A percentile compares a stretch with the other conserved stretches of the same genome.
Evolutionary conservation across 768 basidiomycete genomes (phyloP).

Genomic region (Krasilnikovozyma curviuscula): DNA sequence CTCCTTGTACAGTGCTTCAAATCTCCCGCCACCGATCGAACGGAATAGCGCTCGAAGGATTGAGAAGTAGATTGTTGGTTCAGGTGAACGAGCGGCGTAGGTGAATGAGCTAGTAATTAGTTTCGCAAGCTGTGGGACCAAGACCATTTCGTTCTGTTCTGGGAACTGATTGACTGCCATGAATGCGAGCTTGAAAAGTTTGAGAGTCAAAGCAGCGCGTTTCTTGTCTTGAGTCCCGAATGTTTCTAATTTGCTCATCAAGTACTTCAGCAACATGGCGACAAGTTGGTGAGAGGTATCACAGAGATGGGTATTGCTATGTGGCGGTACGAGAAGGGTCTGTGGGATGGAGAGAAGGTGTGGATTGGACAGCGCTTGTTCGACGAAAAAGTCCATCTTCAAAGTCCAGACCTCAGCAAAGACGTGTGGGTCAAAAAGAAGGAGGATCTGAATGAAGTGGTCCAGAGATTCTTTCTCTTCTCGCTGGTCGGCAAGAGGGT

Average conservation of each 20-base stretch:
- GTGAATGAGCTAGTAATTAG: slow-evolving; percentile 93
- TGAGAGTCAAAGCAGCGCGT: slow-evolving; percentile 63
- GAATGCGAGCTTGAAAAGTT: slow-evolving; percentile 91
- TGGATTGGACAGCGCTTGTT: slow-evolving; percentile 53
- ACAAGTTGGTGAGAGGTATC: slow-evolving; percentile 56
- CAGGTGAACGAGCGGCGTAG: slow-evolving; percentile 71
- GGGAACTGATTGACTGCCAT: slow-evolving; percentile 59
- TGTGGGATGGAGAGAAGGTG: slow-evolving; percentile 69
- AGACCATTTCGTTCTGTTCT: slow-evolving; percentile 61
- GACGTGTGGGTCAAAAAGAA: slow-evolving; percentile 48
- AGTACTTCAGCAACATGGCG: slow-evolving; percentile 69
- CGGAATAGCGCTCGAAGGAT: slow-evolving; percentile 81
- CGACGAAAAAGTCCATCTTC: slow-evolving; percentile 78
- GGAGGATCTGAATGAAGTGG: slow-evolving; percentile 48
- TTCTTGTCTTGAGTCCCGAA: slow-evolving; percentile 61
- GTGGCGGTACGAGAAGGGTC: slow-evolving; percentile 38
- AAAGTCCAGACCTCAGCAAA: slow-evolving; percentile 93
- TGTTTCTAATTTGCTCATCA: slow-evolving; percentile 58
- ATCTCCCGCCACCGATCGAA: slow-evolving; percentile 65
- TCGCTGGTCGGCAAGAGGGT: slow-evolving; percentile 28
- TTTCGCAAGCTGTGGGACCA: slow-evolving; percentile 81
- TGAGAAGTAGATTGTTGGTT: slow-evolving; percentile 81
- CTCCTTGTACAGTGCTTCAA: slow-evolving; percentile 86
- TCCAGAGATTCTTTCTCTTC: slow-evolving; percentile 66
- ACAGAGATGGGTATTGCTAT: slow-evolving; percentile 27